Evolutionary conservation across 257 asterid species (phyloP).

Genomic region (Dorcoceras hygrometricum): DNA sequence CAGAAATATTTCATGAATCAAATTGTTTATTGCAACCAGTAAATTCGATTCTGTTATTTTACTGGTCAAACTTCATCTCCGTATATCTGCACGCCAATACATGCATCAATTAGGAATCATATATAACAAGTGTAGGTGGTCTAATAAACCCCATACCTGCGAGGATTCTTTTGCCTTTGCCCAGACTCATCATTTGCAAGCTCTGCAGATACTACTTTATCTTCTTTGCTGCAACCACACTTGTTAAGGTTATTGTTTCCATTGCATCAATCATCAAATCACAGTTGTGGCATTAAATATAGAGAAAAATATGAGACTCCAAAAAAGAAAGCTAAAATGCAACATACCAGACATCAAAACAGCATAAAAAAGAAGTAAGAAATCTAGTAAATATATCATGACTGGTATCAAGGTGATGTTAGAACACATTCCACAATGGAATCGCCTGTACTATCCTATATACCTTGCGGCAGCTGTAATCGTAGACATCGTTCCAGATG

Average conservation of each 20-base stretch:
- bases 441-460: slow-evolving; percentile 16
- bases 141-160: slow-evolving; percentile 48
- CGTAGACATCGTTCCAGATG: slow-evolving; percentile 63
- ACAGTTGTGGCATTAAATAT: not conserved
- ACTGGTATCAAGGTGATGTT: not conserved
- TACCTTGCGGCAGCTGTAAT: slow-evolving; percentile 56
- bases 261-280: not conserved
- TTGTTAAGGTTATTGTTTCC: not conserved
- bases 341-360: not conserved
- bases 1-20: slow-evolving; percentile 31
- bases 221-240: slow-evolving; percentile 70
- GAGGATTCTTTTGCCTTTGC: slow-evolving; percentile 89
- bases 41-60: slow-evolving; percentile 40
- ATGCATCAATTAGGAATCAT: not conserved
- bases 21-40: slow-evolving; percentile 47
- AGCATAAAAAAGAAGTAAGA: slow-evolving; percentile 6
- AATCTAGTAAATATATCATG: not conserved
- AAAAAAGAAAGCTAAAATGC: not conserved
- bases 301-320: not conserved
- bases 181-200: slow-evolving; percentile 61
- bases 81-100: slow-evolving; percentile 63
- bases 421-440: not conserved
- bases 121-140: not conserved
- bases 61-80: slow-evolving; percentile 92
- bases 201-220: slow-evolving; percentile 46